Percentiles rank a stretch among this genome's conserved stretches.
Conservation (phyloP, 1,139 yeast species). For the Debaryomycetaceae sp. region DNA sequence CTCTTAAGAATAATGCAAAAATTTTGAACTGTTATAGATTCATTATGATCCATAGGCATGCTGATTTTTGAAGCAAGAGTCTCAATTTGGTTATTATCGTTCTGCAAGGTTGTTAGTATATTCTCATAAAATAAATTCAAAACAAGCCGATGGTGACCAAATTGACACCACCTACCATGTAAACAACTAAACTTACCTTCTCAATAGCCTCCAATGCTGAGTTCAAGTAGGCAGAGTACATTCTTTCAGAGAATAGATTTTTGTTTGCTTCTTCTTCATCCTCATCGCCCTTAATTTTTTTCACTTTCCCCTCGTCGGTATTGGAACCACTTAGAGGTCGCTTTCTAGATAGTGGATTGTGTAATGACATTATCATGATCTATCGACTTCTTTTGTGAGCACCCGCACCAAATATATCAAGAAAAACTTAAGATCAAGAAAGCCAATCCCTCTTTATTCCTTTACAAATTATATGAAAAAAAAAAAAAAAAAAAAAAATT, state of each 20-base stretch:
- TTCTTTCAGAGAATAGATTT: constrained; percentile 44
- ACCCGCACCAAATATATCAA: not conserved
- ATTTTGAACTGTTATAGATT: constrained; percentile 34
- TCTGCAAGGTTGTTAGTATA: constrained; percentile 25
- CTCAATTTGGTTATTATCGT: constrained; percentile 35
- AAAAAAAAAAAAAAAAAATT: not conserved
- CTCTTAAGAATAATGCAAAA: constrained; percentile 33
- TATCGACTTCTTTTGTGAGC: constrained; percentile 1
- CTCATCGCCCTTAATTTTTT: constrained; percentile 9
- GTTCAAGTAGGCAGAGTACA: constrained; percentile 62
- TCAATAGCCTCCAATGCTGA: constrained; percentile 72
- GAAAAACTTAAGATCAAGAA: not conserved
- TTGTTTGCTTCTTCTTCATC: constrained; percentile 5
- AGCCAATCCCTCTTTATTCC: not conserved
- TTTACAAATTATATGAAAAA: not conserved
- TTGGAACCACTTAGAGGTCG: constrained; percentile 13
- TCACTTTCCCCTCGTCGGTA: constrained; percentile 6
- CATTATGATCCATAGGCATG: constrained; percentile 29
- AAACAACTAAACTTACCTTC: constrained; percentile 41
- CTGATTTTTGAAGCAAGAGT: constrained; percentile 36
- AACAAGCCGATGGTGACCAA: no score
- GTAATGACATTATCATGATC: constrained; percentile 28
- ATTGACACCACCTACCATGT: no score
- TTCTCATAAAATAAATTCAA: not conserved
- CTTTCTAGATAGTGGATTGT: constrained; percentile 27